Percentiles rank a stretch among this genome's conserved stretches.
Evolutionary conservation across 73 alveolate genomes (phyloP).

Genomic region (Tetrahymena malaccensis): DNA sequence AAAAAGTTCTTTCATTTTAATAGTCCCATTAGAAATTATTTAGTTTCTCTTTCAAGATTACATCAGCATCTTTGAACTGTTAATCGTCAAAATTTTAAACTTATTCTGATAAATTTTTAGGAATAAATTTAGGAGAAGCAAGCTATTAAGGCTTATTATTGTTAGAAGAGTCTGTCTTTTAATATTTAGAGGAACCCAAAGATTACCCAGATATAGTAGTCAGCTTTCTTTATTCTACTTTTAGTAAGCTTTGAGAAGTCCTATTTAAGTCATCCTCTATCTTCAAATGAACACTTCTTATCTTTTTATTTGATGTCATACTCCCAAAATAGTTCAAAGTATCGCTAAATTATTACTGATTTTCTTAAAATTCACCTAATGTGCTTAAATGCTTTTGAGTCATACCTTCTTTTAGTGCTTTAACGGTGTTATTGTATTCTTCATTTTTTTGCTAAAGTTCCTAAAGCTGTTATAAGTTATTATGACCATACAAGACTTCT

Average conservation of each 20-base stretch:
- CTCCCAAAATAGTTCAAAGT: neutral
- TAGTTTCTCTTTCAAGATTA: neutral
- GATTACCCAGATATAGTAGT: neutral
- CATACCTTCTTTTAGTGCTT: neutral
- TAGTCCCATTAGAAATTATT: neutral
- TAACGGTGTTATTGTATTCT: neutral
- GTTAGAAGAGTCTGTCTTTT: neutral
- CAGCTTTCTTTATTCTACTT: neutral
- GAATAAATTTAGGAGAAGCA: neutral
- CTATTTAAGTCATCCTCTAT: neutral
- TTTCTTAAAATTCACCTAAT: neutral
- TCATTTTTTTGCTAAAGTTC: neutral
- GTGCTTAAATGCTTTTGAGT: neutral
- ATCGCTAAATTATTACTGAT: neutral
- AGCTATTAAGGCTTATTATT: neutral
- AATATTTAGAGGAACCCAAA: neutral
- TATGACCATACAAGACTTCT: neutral
- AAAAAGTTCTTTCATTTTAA: neutral
- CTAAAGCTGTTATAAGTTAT: neutral
- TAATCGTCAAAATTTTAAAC: neutral
- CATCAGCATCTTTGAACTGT: neutral
- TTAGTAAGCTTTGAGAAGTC: neutral
- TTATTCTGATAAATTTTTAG: neutral
- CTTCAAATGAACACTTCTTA: neutral
- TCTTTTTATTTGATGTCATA: neutral